Conservation (phyloP, 2,329 filamentous ascomycete species). For the Xylaria sp. region DNA sequence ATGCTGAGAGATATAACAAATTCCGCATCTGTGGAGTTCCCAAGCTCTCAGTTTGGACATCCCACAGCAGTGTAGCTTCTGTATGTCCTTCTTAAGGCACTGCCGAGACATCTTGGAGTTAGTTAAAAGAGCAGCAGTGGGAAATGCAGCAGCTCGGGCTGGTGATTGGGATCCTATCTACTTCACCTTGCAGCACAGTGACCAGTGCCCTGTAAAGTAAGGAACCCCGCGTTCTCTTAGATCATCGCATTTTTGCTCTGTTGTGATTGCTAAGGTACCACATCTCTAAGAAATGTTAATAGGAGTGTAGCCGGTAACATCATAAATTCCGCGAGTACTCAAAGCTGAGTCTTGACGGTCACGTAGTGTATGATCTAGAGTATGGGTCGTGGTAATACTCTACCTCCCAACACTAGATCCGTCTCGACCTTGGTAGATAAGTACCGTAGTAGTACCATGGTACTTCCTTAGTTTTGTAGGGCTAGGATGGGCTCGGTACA, state of each 20-base stretch:
- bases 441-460: no score
- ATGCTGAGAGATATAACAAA: no score
- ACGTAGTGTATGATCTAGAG: not conserved
- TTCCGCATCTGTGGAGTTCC: no score
- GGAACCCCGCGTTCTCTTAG: not conserved
- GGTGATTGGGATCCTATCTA: not conserved
- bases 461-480: no score
- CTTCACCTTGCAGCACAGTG: not conserved
- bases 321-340: not conserved
- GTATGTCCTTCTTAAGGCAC: no score
- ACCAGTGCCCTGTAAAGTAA: not conserved
- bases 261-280: not conserved
- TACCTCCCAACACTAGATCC: not conserved
- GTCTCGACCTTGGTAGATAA: not conserved
- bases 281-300: not conserved
- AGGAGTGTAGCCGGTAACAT: not conserved
- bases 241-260: not conserved
- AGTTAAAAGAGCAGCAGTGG: not conserved
- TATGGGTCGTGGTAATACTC: not conserved
- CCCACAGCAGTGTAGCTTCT: no score
- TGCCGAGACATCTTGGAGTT: not conserved
- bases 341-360: not conserved
- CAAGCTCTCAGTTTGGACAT: no score
- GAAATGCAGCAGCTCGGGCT: not conserved
- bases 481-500: no score